Conservation (phyloP, 2,329 filamentous ascomycete species). For the Fusarium udum region DNA sequence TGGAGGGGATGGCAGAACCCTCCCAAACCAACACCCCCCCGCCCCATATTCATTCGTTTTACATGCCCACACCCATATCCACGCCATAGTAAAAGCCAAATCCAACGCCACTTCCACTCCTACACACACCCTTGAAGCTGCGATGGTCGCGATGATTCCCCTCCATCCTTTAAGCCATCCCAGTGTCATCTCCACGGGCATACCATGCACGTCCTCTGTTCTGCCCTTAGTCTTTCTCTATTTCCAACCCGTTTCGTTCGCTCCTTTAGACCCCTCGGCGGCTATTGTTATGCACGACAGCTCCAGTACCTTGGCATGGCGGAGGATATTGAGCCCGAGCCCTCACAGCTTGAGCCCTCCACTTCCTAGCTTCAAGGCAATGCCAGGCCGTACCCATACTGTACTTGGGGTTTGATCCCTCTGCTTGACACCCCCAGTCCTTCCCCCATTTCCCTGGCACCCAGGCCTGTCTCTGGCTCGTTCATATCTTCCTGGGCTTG, state of each 20-base stretch:
- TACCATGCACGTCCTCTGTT: conserved; percentile 31
- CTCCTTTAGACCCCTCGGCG: conserved; percentile 39
- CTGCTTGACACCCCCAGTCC: conserved; percentile 26
- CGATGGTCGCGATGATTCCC: conserved; percentile 19
- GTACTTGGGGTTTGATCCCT: conserved; percentile 31
- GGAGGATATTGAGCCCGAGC: conserved; percentile 9
- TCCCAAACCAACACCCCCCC: neutral
- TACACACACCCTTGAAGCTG: conserved; percentile 25
- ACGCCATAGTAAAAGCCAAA: conserved; percentile 4
- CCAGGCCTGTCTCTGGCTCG: conserved; percentile 27
- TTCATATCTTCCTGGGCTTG: conserved; percentile 33
- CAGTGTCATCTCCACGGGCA: conserved; percentile 37
- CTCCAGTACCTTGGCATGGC: conserved; percentile 32
- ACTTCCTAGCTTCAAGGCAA: conserved; percentile 32
- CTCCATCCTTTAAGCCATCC: conserved; percentile 10
- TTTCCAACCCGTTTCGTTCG: conserved; percentile 32
- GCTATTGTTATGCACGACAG: conserved; percentile 47
- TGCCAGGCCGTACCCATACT: conserved; percentile 29
- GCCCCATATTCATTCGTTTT: neutral
- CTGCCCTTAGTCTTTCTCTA: conserved; percentile 27
- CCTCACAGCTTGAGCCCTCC: conserved; percentile 15
- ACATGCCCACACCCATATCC: conserved; percentile 8
- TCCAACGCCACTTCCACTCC: conserved; percentile 13
- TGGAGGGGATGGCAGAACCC: conserved; percentile 1
- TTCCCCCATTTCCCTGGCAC: conserved; percentile 25